Base-by-base conservation (phyloP, 1,284 basidiomycete genomes). In the Ceratobasidium theobromae region DNA sequence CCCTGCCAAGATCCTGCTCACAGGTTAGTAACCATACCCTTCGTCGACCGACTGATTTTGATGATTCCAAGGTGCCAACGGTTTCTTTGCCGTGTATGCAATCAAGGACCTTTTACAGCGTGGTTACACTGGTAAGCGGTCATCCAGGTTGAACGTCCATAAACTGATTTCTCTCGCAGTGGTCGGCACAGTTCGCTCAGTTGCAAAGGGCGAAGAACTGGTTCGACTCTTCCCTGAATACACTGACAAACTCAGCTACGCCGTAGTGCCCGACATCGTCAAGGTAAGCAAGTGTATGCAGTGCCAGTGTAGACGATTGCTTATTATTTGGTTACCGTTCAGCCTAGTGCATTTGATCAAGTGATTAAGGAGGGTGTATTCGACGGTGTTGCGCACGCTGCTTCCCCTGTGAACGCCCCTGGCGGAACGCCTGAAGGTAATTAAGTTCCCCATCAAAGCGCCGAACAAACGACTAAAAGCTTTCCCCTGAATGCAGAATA, bases 331-430 rank as follows among this genome's bases (percentile, higher is more conserved):
- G 16, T 16, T 6, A 8, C 35, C 4, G 2, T 14, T 4, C 25
- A 64, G 60, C 2, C 60, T 8, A 49, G 60, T 32, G 60, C 60
- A 6, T 52, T 64, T 16, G 48, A 64, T 28, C 33, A 41, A 32
- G 35, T 64, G 1, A 64, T 64, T 18, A 41, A 52, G 35, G 16
- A 53, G 27, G 60, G 60, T 2, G 18, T 23, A 4, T 64, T 52
- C 21, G 49, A 64, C 16, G 60, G 33, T 11, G 43, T 45, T 9
- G 60, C 60, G n/a, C 60, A 64, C 21, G 60, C 60, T 14, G 60
- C 60, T n/a, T 64, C 60, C n/a, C 60, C 60, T 2, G 46, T 51
- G 1, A 40, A 41, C 4, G 16, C 23, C n/a, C 35, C 60, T 11
- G 48, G 48, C 1, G 28, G 12, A 16, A 41, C 48, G 27, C 41